Evolutionary conservation across 176 grass and related monocot genomes (phyloP), one percentile per base, ranked within the genome.

Genomic region (Thinopyrum elongatum): DNA sequence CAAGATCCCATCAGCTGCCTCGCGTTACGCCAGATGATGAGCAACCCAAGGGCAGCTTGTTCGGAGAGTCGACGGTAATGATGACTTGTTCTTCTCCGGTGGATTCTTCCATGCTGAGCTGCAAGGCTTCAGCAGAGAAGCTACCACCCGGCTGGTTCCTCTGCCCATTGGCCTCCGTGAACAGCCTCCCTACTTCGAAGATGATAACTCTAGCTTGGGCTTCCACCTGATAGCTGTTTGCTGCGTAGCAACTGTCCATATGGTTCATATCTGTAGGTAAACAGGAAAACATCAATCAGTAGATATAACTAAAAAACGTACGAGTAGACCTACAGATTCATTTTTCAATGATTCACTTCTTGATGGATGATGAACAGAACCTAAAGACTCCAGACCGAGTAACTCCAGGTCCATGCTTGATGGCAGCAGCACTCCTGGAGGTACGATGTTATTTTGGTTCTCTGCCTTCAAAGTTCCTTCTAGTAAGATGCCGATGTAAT

Each of bases 381-480:
- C 93, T 85, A 88, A 95, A 34, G 95, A 85, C 81, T 98, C 89
- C 1, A 95, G 81, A 76, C 86, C 88, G 27, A 88, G 77, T 69
- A 82, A 84, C 78, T 65, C 87, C 79, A 88, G 60, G 31, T 98
- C 91, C 4, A 79, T 87, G 44, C 82, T 80, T 17, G 70, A 77
- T 57, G 77, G 84, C 19, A 95, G 55, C 38, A 98, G 81, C 47
- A 90, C 81, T 64, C 78, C 87, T 34, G 95, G 93, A 85, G 95
- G 70, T 16, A 79, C 79, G 62, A 98, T 87, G 57, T 90, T 76
- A 65, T 55, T 85, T 80, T 86, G 91, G 57, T 72, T 84, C 58
- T 77, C 69, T 12, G 78, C 87, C 87, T 80, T 93, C 83, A 94
- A 66, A 82, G 92, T 93, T 41, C 96, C 93, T 92, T 98, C 91